Evolutionary conservation across 805 yeast genomes (phyloP), one percentile per base, ranked within the genome.

Genomic region (Helenozyma rhizophorensis): DNA sequence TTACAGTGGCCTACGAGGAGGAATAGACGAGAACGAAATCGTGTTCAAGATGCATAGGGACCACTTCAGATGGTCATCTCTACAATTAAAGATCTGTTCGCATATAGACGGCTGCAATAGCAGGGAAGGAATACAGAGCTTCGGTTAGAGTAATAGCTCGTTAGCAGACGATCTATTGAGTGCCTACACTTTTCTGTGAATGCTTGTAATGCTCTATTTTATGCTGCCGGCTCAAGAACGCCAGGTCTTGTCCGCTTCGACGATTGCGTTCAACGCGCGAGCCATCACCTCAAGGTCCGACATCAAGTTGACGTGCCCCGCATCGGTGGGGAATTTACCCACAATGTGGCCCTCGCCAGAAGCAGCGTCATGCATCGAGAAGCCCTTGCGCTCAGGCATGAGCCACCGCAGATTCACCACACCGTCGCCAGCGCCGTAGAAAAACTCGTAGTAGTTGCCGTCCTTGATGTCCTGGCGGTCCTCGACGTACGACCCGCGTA

Each of bases 361-460:
- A 4, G 41, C 39, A 6, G 47, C 42, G 37, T 66, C 51, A 34
- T 49, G 58, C n/a, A 42, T 37, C 2, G 34, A 24, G 50, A 83
- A 87, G 0, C 90, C 94, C 41, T 71, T 70, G 25, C 61, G 60
- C 43, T 82, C 84, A 0, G 96, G 97, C 75, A 88, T 74, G 30
- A 84, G 58, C 83, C 88, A 82, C 42, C 75, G 75, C 44, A 82
- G 84, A 56, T 84, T 84, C 1, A 86, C 86, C 13, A 89, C 96
- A 26, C 97, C 97, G 55, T 89, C 97, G 11, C 97, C 97, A 4
- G 86, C 85, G 0, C 95, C 95, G 49, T 85, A 88, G 47, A 72
- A 76, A 47, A 86, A 82, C 47, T 84, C 80, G 42, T 72, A 77
- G 60, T 83, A 88, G 42, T 76, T 72, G 3, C 95, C 96, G 24